A percentile compares a stretch with the other conserved stretches of the same genome.
Conservation (phyloP, 75 land plant species). For the Selaginella moellendorffii region DNA sequence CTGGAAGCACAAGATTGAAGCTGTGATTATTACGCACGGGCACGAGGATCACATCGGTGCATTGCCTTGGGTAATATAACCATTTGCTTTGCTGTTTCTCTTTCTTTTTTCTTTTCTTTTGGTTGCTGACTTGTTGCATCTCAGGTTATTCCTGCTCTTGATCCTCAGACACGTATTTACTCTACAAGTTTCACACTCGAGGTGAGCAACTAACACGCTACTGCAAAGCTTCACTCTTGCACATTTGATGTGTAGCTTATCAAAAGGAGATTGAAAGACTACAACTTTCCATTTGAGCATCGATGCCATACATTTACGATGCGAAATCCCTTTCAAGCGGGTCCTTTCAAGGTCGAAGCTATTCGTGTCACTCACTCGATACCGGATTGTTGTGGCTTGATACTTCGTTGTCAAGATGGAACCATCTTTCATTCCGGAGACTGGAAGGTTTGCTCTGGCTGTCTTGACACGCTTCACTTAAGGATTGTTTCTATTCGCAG, state of each 20-base stretch:
- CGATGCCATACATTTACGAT: conserved; percentile 62
- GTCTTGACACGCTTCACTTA: too few species aligned
- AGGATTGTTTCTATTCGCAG: conserved; percentile 26
- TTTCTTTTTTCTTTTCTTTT: conserved; percentile 7
- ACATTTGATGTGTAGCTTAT: conserved; percentile 46
- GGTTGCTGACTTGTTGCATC: neutral
- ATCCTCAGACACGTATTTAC: conserved; percentile 73
- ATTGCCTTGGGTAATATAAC: conserved; percentile 87
- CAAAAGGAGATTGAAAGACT: conserved; percentile 74
- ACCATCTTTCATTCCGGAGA: conserved; percentile 98
- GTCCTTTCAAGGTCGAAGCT: conserved; percentile 93
- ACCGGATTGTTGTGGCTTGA: conserved; percentile 96
- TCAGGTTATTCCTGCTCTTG: conserved; percentile 97
- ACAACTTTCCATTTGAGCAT: conserved; percentile 56
- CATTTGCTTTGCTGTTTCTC: too few species aligned
- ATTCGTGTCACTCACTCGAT: conserved; percentile 95
- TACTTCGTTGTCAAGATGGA: conserved; percentile 89
- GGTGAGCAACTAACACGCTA: conserved; percentile 25
- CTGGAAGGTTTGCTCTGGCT: conserved; percentile 69
- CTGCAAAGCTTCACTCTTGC: neutral
- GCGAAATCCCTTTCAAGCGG: conserved; percentile 65
- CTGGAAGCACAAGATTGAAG: conserved; percentile 98
- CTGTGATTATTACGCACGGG: conserved; percentile 93
- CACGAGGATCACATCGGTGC: conserved; percentile 99
- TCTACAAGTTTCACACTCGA: conserved; percentile 96